These are phyloP conservation scores for Aspergillus egyptiacus DNA, from an alignment of 495 filamentous ascomycete species.

Conservation along the genomic window DNA sequence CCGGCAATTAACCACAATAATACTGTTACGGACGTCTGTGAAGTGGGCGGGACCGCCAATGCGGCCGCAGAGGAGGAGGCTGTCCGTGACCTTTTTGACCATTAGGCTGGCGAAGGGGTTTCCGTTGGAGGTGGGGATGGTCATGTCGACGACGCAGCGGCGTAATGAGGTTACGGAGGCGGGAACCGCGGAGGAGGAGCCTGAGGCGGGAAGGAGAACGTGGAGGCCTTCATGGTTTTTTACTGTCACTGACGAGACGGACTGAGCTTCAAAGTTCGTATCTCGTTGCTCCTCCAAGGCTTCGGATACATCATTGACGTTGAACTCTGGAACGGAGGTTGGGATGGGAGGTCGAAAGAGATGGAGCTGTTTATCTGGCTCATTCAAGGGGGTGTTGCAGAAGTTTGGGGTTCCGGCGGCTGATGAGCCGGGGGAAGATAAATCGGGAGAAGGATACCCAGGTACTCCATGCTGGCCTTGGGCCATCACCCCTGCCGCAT, in stretches of 20 bases:
- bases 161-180: constrained; percentile 66
- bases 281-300: constrained; percentile 18
- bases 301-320: constrained; percentile 16
- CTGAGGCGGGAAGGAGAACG: constrained; percentile 61
- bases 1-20: constrained; percentile 67
- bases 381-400: constrained; percentile 45
- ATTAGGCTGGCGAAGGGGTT: constrained; percentile 68
- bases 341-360: constrained; percentile 31
- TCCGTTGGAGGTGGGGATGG: constrained; percentile 53
- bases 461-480: constrained; percentile 40
- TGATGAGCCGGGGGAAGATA: constrained; percentile 47
- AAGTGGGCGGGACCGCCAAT: constrained; percentile 77
- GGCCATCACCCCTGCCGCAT: constrained; percentile 48
- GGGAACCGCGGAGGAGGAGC: constrained; percentile 59
- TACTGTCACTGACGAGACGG: constrained; percentile 54
- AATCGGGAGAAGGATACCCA: constrained; percentile 37
- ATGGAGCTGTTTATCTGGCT: constrained; percentile 32
- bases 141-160: constrained; percentile 74
- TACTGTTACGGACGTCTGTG: constrained; percentile 65
- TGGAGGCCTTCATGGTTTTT: constrained; percentile 57
- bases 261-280: constrained; percentile 23
- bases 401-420: constrained; percentile 48
- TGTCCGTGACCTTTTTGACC: constrained; percentile 61
- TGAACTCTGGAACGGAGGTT: constrained; percentile 29
- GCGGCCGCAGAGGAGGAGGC: constrained; percentile 68